These are phyloP conservation scores for Aspergillus sp. DNA, from an alignment of 2,329 filamentous ascomycete genomes.

Conservation along the genomic window DNA sequence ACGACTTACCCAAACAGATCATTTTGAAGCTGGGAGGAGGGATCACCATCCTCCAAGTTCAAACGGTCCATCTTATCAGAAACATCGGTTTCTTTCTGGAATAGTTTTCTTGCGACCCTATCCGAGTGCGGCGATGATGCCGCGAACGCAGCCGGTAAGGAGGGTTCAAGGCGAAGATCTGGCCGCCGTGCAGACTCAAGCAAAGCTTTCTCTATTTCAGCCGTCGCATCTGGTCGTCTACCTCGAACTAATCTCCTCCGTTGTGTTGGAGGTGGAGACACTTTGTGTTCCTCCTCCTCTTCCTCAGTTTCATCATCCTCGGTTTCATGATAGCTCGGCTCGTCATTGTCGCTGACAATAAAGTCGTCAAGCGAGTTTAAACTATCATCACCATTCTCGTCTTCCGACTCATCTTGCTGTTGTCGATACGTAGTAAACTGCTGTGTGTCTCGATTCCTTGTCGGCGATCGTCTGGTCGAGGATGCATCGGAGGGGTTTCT, in stretches of 20 bases:
- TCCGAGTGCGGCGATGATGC: slow-evolving; percentile 13
- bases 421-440: slow-evolving; percentile 21
- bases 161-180: slow-evolving; percentile 21
- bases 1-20: slow-evolving; percentile 20
- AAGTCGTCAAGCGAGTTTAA: slow-evolving; percentile 42
- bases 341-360: slow-evolving; percentile 42
- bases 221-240: slow-evolving; percentile 25
- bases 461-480: slow-evolving; percentile 19
- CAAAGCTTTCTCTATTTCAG: slow-evolving; percentile 15
- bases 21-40: slow-evolving; percentile 18
- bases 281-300: slow-evolving; percentile 22
- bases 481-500: slow-evolving; percentile 23
- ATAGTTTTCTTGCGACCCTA: slow-evolving; percentile 17
- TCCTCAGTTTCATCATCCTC: slow-evolving; percentile 31
- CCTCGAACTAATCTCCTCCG: slow-evolving; percentile 37
- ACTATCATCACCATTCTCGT: slow-evolving; percentile 27
- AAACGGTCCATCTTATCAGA: slow-evolving; percentile 23
- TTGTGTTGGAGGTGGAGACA: slow-evolving; percentile 20
- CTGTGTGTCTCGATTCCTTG: slow-evolving; percentile 17
- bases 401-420: slow-evolving; percentile 20
- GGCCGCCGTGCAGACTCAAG: slow-evolving; percentile 13
- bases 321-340: slow-evolving; percentile 35
- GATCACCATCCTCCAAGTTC: slow-evolving; percentile 22
- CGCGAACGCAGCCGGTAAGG: slow-evolving; percentile 20
- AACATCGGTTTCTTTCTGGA: slow-evolving; percentile 23